Base-by-base conservation (phyloP, 495 filamentous ascomycete species). In the Copromyces sp. region DNA sequence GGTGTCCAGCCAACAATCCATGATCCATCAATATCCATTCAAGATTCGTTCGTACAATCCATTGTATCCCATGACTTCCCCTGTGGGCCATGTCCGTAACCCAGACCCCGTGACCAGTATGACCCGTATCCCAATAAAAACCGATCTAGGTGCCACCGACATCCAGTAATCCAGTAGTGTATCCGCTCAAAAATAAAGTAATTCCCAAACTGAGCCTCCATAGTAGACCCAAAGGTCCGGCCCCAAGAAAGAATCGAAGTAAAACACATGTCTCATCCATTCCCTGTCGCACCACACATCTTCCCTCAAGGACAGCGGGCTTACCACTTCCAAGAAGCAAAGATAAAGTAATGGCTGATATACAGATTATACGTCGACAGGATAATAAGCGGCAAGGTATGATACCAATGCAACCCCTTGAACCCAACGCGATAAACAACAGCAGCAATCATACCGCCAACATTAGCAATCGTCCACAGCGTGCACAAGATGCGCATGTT, bases 401-500 rank as follows among this genome's bases (percentile, higher is more conserved):
- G 75, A 24, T 78, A 80, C 78, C 77, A 79, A 6, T 69, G 45
- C 37, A 79, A 74, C 1, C 73, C 73, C 1, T 69, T 73, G 2
- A 77, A 65, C 14, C 53, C 42, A 16, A 79, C 11, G n/a, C 77
- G 41, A 17, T 77, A 79, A 0, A 78, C 73, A 0, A 79, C 78
- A 0, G 76, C 76, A 9, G 77, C 68, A 8, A 76, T 70, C 47
- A 78, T 73, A 9, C 76, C 78, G 4, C 78, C 77, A 2, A 77
- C 37, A 1, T 73, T 73, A 9, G 70, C 3, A 2, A 79, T 73
- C 0, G 76, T 80, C 78, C 78, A 80, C 29, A 79, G 11, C 70
- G 73, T 75, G 74, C 78, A 80, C 3, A 80, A 72, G 12, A 80
- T 45, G 32, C 78, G 73, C 78, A 80, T 80, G 45, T 80, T 79